Evolutionary conservation across 495 filamentous ascomycete species (phyloP).

Genomic region (Hypoxylon fragiforme): DNA sequence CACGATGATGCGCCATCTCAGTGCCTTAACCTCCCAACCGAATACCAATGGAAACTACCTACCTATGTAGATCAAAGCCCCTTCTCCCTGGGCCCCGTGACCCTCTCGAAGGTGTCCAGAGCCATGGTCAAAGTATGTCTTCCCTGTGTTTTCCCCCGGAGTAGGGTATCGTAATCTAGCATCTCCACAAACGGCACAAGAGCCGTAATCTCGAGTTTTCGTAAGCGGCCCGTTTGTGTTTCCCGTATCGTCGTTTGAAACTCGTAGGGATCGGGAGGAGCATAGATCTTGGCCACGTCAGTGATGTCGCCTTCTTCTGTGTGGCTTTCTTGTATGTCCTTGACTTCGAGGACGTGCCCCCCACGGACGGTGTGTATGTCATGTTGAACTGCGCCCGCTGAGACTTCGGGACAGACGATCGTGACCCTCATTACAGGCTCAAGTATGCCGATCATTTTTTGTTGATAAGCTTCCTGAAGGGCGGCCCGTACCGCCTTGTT

Average conservation of each 20-base stretch:
- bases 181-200: conserved; percentile 93
- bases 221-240: conserved; percentile 41
- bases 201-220: conserved; percentile 67
- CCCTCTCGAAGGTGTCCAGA: conserved; percentile 86
- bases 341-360: conserved; percentile 81
- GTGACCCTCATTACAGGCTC: conserved; percentile 90
- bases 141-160: conserved; percentile 85
- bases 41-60: too few species aligned
- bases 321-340: conserved; percentile 54
- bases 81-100: conserved; percentile 62
- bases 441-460: conserved; percentile 65
- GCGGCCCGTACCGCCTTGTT: conserved; percentile 70
- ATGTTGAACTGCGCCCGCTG: conserved; percentile 83
- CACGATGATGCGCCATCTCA: too few species aligned
- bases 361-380: conserved; percentile 83
- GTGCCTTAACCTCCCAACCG: too few species aligned
- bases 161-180: conserved; percentile 91
- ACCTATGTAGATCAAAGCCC: conserved; percentile 14
- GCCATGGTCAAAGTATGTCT: conserved; percentile 91
- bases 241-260: conserved; percentile 50
- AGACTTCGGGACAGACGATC: conserved; percentile 80
- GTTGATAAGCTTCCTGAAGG: conserved; percentile 57
- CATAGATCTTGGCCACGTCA: conserved; percentile 73
- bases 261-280: conserved; percentile 82
- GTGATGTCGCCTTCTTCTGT: conserved; percentile 46